phyloP scores from a whole-genome alignment of 352 stramenopile genomes.

The Pythium diclinum region DNA sequence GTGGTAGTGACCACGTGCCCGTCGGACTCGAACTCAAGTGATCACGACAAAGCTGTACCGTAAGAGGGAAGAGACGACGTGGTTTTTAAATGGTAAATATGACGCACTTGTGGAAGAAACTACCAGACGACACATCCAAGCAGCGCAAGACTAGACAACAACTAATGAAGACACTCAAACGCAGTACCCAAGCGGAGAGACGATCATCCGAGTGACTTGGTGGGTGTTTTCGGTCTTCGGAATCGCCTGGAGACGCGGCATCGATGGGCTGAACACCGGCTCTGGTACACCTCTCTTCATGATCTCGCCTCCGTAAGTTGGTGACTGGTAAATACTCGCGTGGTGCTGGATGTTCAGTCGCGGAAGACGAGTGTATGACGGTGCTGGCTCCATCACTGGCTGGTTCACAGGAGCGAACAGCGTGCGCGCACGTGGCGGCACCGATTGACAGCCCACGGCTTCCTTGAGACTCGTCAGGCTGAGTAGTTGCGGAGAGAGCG shows the following conservation, averaged over 20 bases:
- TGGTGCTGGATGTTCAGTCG: neutral
- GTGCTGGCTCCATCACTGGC: neutral
- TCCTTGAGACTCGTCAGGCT: slow-evolving; percentile 5
- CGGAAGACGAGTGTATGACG: neutral
- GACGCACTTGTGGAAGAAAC: neutral
- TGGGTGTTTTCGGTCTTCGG: neutral
- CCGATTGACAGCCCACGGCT: neutral
- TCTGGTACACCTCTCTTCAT: neutral
- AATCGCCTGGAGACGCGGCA: neutral
- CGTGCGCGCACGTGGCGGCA: neutral
- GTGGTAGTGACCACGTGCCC: slow-evolving; percentile 76
- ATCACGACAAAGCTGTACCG: neutral
- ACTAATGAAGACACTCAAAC: neutral
- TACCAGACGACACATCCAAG: too few relatives aligned
- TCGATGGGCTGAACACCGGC: neutral
- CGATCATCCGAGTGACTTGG: neutral
- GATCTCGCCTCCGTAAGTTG: neutral
- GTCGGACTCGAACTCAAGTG: slow-evolving; percentile 60
- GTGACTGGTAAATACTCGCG: neutral
- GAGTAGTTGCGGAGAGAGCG: neutral
- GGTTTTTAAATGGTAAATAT: slow-evolving; percentile 1
- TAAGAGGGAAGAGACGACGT: neutral
- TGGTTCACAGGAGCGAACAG: slow-evolving; percentile 1
- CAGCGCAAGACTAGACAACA: too few relatives aligned
- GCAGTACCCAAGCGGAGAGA: neutral